Percentiles rank a stretch among this genome's conserved stretches.
Evolutionary conservation across 1,284 basidiomycete genomes (phyloP).

Genomic region (Tilletia horrida): DNA sequence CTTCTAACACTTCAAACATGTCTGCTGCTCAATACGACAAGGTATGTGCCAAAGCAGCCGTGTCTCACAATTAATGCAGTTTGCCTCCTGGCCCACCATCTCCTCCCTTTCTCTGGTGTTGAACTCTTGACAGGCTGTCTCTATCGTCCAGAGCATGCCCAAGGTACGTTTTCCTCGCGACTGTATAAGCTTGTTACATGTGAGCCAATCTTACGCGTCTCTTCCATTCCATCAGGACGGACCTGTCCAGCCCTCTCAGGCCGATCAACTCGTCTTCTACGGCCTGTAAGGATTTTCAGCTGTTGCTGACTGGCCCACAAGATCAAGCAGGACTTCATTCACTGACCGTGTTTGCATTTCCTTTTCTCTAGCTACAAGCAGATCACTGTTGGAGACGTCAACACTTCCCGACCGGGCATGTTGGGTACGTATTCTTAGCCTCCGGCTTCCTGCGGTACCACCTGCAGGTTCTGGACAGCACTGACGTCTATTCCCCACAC

Average conservation of each 20-base stretch:
- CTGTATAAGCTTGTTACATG: neutral
- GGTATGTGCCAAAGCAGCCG: neutral
- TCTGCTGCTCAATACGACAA: constrained; percentile 30
- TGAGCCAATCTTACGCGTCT: neutral
- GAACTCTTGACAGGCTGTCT: constrained; percentile 13
- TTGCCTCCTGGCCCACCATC: neutral
- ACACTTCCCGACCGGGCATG: constrained; percentile 52
- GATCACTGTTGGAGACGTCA: constrained; percentile 51
- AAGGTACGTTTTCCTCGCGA: constrained; percentile 21
- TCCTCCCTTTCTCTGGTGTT: neutral
- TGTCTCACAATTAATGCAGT: neutral
- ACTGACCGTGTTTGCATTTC: neutral
- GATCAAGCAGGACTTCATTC: too few relatives aligned
- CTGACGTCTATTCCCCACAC: too few relatives aligned
- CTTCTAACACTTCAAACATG: constrained; percentile 13
- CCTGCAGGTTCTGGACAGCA: too few relatives aligned
- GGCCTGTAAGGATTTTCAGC: constrained; percentile 30
- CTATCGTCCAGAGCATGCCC: constrained; percentile 25
- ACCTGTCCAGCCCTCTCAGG: constrained; percentile 48
- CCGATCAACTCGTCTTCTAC: constrained; percentile 53
- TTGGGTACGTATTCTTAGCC: constrained; percentile 50
- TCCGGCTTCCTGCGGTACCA: too few relatives aligned
- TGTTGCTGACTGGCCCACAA: neutral
- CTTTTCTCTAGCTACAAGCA: constrained; percentile 48
- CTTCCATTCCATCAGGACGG: constrained; percentile 27